A percentile compares a stretch with the other conserved stretches of the same genome.
Evolutionary conservation across 257 asterid species (phyloP).

Genomic region (Penstemon barbatus): DNA sequence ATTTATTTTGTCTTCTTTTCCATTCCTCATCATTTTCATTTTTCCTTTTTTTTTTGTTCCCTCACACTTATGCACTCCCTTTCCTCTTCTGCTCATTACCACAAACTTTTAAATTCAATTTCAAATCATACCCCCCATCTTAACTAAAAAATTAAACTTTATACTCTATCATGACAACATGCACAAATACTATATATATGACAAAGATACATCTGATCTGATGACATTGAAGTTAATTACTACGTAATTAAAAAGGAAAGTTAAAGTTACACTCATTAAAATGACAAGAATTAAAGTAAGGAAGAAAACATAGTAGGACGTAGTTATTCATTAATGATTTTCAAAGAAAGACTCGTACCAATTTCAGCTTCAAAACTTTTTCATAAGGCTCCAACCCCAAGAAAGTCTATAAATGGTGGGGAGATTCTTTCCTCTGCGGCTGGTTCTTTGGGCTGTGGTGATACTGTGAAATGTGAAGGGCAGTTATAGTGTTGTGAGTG

Average conservation of each 20-base stretch:
- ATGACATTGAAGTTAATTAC: slow-evolving; percentile 34
- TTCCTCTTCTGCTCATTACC: slow-evolving; percentile 11
- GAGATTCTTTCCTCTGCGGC: slow-evolving; percentile 43
- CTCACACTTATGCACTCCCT: slow-evolving; percentile 30
- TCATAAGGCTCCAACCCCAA: slow-evolving; percentile 83
- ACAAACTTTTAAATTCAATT: not conserved
- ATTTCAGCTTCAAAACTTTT: slow-evolving; percentile 13
- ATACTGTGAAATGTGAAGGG: slow-evolving; percentile 39
- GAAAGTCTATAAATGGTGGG: slow-evolving; percentile 86
- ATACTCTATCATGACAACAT: slow-evolving; percentile 22
- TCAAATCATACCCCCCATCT: not conserved
- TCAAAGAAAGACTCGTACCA: slow-evolving; percentile 20
- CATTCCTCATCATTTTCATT: slow-evolving; percentile 22
- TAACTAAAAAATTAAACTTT: no score
- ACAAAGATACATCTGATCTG: slow-evolving; percentile 36
- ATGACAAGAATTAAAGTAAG: not conserved
- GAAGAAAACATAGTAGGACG: not conserved
- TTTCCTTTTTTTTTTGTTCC: slow-evolving; percentile 9
- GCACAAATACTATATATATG: slow-evolving; percentile 10
- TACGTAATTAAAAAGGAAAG: slow-evolving; percentile 21
- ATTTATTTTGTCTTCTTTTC: slow-evolving; percentile 30
- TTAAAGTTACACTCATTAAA: slow-evolving; percentile 18
- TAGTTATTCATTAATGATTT: slow-evolving; percentile 6
- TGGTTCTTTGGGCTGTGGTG: slow-evolving; percentile 31
- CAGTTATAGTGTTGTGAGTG: slow-evolving; percentile 36